These are phyloP conservation scores for Trichoderma gamsii DNA, from an alignment of 495 filamentous ascomycete species.

Conservation along the genomic window DNA sequence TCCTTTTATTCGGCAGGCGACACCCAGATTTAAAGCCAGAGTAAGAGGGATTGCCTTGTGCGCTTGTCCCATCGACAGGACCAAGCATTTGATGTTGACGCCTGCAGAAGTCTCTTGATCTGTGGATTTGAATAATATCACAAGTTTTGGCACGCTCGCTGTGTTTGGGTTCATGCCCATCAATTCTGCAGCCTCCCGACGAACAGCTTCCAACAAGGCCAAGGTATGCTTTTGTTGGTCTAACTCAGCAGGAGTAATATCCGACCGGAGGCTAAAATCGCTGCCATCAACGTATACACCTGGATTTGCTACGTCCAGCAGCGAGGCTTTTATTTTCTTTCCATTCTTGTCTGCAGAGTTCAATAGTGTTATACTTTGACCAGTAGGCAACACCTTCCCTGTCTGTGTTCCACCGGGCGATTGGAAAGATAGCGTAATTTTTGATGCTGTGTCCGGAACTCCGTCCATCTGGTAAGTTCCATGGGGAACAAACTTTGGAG, in stretches of 20 bases:
- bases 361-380: constrained; percentile 39
- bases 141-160: constrained; percentile 50
- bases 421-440: constrained; percentile 49
- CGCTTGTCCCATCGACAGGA: neutral
- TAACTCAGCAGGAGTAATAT: constrained; percentile 45
- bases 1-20: neutral
- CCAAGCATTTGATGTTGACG: neutral
- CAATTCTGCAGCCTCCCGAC: constrained; percentile 43
- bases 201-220: constrained; percentile 44
- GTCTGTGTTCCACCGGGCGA: constrained; percentile 53
- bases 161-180: constrained; percentile 51
- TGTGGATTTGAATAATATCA: neutral
- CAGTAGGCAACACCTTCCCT: constrained; percentile 51
- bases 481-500: constrained; percentile 24
- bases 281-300: constrained; percentile 47
- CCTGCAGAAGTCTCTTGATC: neutral
- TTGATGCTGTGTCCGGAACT: constrained; percentile 47
- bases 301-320: constrained; percentile 49
- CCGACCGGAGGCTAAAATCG: constrained; percentile 34
- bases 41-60: neutral
- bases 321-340: constrained; percentile 37
- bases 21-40: neutral
- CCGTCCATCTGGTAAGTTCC: constrained; percentile 54
- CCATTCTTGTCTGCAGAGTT: constrained; percentile 33
- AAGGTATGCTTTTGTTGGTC: constrained; percentile 33